phyloP scores from a whole-genome alignment of 2,329 filamentous ascomycete genomes.

The Calonectria montana region DNA sequence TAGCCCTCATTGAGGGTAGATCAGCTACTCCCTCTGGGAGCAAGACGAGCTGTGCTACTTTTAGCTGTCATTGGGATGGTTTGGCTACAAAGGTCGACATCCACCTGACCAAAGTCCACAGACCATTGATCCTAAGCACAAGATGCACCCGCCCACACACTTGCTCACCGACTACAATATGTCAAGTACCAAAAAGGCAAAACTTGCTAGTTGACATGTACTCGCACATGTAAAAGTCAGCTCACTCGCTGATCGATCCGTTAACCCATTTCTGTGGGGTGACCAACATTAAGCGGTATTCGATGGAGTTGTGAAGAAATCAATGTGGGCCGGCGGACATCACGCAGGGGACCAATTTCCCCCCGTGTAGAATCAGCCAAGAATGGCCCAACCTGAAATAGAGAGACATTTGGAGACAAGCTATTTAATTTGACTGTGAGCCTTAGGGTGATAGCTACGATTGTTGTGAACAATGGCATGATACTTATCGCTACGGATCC shows the following conservation, averaged over 20 bases:
- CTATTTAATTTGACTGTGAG: neutral
- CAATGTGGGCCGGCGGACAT: neutral
- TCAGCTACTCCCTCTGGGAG: no score
- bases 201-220: neutral
- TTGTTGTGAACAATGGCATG: neutral
- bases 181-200: neutral
- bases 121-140: neutral
- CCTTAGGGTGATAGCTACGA: neutral
- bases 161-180: neutral
- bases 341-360: neutral
- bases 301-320: neutral
- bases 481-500: neutral
- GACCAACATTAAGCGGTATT: neutral
- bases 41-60: neutral
- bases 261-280: neutral
- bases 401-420: slow-evolving; percentile 13
- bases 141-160: neutral
- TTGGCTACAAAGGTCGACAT: slow-evolving; percentile 3
- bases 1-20: neutral
- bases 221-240: neutral
- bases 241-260: neutral
- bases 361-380: neutral
- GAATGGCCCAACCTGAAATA: neutral
- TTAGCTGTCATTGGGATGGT: neutral
- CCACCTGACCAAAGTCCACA: neutral